Percentiles rank a stretch among this genome's conserved stretches.
Evolutionary conservation across 83 land plant species (phyloP).

Genomic region (Picea abies): DNA sequence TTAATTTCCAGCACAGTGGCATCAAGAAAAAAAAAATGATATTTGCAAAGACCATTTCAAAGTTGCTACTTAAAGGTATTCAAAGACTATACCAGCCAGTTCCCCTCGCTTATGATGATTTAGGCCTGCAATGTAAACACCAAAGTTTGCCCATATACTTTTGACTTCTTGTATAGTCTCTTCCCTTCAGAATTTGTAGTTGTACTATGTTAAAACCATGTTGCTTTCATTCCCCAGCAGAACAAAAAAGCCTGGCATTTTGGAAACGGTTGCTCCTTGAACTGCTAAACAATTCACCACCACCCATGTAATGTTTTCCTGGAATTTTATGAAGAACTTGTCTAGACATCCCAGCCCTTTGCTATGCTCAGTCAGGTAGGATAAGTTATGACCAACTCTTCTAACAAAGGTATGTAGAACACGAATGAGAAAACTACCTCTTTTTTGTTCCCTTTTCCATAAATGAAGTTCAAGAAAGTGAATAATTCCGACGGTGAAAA

Average conservation of each 20-base stretch:
- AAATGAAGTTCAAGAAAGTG: background rate
- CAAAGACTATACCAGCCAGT: background rate
- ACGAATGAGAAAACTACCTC: background rate
- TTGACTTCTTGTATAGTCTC: background rate
- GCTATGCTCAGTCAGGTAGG: no score
- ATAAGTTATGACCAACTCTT: no score
- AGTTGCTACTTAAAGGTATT: background rate
- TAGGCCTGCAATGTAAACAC: background rate
- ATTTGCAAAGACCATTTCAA: background rate
- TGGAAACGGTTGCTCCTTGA: background rate
- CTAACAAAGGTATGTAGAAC: background rate
- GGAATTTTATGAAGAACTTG: slow-evolving; percentile 6
- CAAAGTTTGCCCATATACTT: background rate
- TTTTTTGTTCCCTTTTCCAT: background rate
- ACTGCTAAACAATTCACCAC: background rate
- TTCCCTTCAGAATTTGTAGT: background rate
- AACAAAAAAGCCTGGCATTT: background rate
- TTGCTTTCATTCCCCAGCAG: background rate
- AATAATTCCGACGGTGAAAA: slow-evolving; percentile 1
- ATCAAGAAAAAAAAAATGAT: background rate
- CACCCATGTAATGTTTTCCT: background rate
- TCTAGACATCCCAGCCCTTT: no score
- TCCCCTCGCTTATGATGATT: background rate
- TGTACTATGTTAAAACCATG: background rate
- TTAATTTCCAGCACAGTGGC: background rate